phyloP scores from a whole-genome alignment of 495 filamentous ascomycete genomes.

The Podospora appendiculata region DNA sequence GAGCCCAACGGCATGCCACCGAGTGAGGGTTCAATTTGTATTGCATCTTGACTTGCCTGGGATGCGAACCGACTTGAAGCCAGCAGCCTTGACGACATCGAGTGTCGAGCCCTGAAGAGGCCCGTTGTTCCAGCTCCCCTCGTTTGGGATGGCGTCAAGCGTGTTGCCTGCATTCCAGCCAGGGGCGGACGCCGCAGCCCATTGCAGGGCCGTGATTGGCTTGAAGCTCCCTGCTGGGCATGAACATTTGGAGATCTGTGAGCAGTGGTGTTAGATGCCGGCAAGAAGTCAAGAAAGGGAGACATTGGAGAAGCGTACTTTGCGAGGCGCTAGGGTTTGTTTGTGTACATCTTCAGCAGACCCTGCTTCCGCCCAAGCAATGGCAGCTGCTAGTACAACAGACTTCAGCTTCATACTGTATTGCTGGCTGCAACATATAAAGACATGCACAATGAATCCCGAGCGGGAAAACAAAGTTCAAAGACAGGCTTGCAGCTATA shows the following conservation, averaged over 20 bases:
- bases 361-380: not conserved
- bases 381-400: not conserved
- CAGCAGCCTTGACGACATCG: conserved; percentile 42
- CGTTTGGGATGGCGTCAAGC: conserved; percentile 48
- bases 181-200: conserved; percentile 64
- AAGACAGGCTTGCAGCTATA: not conserved
- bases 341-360: not conserved
- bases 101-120: conserved; percentile 43
- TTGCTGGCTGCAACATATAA: not conserved
- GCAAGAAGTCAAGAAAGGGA: not conserved
- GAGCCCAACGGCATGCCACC: no score
- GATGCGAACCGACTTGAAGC: conserved; percentile 53
- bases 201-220: conserved; percentile 56
- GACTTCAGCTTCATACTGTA: not conserved
- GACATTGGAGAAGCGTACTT: not conserved
- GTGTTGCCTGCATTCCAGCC: conserved; percentile 55
- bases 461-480: not conserved
- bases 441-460: not conserved
- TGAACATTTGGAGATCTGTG: not conserved
- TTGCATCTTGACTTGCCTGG: conserved; percentile 30
- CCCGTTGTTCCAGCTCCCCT: conserved; percentile 54
- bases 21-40: no score
- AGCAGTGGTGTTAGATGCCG: not conserved
- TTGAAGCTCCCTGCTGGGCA: conserved; percentile 31
- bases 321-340: not conserved